Base-by-base conservation (phyloP, 1,284 basidiomycete species). In the Rhodofomes roseus region DNA sequence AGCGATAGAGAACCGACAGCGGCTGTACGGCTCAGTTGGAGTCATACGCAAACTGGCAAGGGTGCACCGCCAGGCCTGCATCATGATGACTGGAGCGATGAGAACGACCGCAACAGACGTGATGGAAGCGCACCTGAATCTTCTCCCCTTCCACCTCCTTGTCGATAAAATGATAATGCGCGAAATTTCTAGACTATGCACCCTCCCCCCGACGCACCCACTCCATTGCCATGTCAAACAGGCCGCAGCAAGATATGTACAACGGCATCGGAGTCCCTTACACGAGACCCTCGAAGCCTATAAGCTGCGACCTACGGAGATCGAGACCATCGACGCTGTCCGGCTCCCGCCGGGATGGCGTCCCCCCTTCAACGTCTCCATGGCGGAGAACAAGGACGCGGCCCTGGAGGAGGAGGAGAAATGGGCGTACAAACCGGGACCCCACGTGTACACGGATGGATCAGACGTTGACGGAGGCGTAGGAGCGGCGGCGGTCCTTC, bases 1-100 rank as follows among this genome's bases (percentile, higher is more conserved):
- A 0, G 41, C 50, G 4, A 57, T 65, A 0, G 56, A 51, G 1
- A 60, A 54, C 18, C 59, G 46, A 11, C 65, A 20, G 48, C 29
- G 22, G n/a, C 40, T 0, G 27, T 70, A 40, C 65, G 59, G 65
- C 0, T 64, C 63, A 0, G 59, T 62, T 0, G 60, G 61, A 0
- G 16, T 25, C 2, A 46, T 64, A 6, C 36, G 22, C 1, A 23
- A 23, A 25, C 62, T 80, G 0, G 60, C 58, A 0, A 16, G 46
- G 1, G 61, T 79, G 0, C 78, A 81, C 57, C 20, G 73, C 0
- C 56, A 65, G 18, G 76, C 74, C 2, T 68, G 71, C 0, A 59
- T 73, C 0, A 48, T 62, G 2, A 71, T 76, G 1, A 74, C 74
- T 1, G 78, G 77, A 0, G 76, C 71, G 0, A 62, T 79, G 55